Evolutionary conservation across 2,329 filamentous ascomycete genomes (phyloP).

Genomic region (Podosphaera xanthii): DNA sequence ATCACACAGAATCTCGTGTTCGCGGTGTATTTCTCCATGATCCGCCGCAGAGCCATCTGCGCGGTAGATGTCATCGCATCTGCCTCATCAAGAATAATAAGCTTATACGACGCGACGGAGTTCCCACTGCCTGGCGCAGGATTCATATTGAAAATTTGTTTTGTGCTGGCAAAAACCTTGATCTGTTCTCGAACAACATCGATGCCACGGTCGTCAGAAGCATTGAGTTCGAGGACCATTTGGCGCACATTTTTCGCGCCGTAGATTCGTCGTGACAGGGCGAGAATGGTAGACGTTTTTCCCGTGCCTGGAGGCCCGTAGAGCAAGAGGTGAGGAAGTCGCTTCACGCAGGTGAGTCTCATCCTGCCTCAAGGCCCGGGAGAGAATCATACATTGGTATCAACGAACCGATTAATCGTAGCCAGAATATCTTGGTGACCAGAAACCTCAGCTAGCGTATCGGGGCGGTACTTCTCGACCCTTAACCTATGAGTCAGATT

Average conservation of each 20-base stretch:
- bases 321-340: conserved; percentile 81
- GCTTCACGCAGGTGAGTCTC: conserved; percentile 19
- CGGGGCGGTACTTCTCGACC: conserved; percentile 94
- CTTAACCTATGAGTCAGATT: conserved; percentile 21
- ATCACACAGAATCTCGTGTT: conserved; percentile 98
- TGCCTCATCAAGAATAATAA: conserved; percentile 96
- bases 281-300: conserved; percentile 91
- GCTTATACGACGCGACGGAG: conserved; percentile 57
- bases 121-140: conserved; percentile 24
- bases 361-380: neutral
- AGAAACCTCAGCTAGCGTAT: conserved; percentile 73
- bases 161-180: conserved; percentile 96
- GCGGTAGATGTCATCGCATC: conserved; percentile 98
- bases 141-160: conserved; percentile 73
- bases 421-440: conserved; percentile 93
- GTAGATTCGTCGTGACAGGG: conserved; percentile 81
- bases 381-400: conserved; percentile 42
- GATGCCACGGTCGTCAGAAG: conserved; percentile 90
- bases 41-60: conserved; percentile 86
- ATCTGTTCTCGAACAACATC: conserved; percentile 97
- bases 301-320: conserved; percentile 93
- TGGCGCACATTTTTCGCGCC: conserved; percentile 81
- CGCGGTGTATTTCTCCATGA: conserved; percentile 98
- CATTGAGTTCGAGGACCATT: conserved; percentile 96
- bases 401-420: conserved; percentile 94